Conservation (phyloP, 495 filamentous ascomycete species). For the Cudoniella acicularis region DNA sequence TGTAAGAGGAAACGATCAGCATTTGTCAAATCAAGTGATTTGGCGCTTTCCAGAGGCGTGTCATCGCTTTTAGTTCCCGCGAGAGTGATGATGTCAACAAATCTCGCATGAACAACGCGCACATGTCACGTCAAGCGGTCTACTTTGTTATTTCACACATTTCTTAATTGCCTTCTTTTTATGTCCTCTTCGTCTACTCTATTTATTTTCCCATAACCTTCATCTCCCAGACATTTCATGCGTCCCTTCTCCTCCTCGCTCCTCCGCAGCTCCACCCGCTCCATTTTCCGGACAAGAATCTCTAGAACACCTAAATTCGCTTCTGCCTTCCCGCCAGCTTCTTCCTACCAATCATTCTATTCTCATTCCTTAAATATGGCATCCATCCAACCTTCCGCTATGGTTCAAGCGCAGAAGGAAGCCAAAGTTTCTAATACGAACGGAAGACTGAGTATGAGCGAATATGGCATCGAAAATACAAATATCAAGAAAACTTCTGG, state of each 20-base stretch:
- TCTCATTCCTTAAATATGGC: no score
- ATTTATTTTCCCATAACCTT: background rate
- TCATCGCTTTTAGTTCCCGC: background rate
- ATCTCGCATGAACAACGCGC: background rate
- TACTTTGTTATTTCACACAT: background rate
- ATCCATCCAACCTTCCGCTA: background rate
- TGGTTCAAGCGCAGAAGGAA: background rate
- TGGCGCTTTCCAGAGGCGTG: background rate
- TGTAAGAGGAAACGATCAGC: background rate
- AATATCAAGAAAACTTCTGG: slow-evolving; percentile 44
- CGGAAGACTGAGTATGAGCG: background rate
- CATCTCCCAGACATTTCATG: background rate
- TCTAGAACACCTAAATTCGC: no score
- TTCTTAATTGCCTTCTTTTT: background rate
- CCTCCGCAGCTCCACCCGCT: no score
- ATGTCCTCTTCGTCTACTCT: background rate
- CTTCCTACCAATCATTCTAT: no score
- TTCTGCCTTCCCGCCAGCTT: no score
- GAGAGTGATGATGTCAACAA: background rate
- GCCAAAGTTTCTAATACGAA: background rate
- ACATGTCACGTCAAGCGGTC: background rate
- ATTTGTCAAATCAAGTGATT: background rate
- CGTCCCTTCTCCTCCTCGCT: background rate
- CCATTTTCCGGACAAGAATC: no score
- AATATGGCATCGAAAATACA: slow-evolving; percentile 41